A percentile compares a stretch with the other conserved stretches of the same genome.
phyloP scores from a whole-genome alignment of 164 flowering plant genomes.

The Stephania cephalantha region DNA sequence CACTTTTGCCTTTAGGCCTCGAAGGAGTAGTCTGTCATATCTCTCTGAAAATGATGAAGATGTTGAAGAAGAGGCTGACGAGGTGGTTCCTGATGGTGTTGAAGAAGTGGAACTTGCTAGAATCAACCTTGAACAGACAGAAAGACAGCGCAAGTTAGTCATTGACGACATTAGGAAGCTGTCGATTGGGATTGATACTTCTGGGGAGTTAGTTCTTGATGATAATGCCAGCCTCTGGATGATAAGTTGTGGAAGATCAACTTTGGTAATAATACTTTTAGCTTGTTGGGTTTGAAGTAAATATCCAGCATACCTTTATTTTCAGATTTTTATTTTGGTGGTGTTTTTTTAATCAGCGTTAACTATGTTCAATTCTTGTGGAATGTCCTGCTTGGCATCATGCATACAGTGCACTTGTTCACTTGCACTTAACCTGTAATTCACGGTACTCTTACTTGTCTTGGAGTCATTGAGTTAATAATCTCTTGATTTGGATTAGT shows the following conservation, averaged over 20 bases:
- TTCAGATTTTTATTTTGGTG: too few relatives aligned
- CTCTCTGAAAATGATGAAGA: constrained; percentile 90
- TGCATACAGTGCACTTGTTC: background rate
- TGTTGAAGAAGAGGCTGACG: constrained; percentile 96
- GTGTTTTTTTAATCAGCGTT: too few relatives aligned
- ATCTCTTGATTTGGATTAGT: too few relatives aligned
- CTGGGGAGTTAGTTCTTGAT: constrained; percentile 38
- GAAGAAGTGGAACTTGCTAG: constrained; percentile 96
- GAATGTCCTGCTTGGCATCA: background rate
- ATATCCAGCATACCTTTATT: too few relatives aligned
- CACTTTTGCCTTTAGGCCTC: constrained; percentile 50
- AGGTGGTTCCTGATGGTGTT: constrained; percentile 98
- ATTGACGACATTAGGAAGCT: constrained; percentile 72
- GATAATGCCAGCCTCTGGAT: constrained; percentile 71
- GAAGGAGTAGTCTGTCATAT: constrained; percentile 75
- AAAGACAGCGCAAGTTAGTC: constrained; percentile 59
- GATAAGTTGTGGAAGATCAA: constrained; percentile 54
- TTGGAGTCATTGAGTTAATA: too few relatives aligned
- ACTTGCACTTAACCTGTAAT: background rate
- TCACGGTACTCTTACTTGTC: background rate
- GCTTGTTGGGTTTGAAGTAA: background rate
- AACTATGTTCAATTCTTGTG: background rate
- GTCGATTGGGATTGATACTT: constrained; percentile 38
- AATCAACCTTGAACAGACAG: constrained; percentile 76
- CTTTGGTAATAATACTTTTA: constrained; percentile 43